phyloP scores from a whole-genome alignment of 139 green algal genomes.

The Chlorella vulgaris region DNA sequence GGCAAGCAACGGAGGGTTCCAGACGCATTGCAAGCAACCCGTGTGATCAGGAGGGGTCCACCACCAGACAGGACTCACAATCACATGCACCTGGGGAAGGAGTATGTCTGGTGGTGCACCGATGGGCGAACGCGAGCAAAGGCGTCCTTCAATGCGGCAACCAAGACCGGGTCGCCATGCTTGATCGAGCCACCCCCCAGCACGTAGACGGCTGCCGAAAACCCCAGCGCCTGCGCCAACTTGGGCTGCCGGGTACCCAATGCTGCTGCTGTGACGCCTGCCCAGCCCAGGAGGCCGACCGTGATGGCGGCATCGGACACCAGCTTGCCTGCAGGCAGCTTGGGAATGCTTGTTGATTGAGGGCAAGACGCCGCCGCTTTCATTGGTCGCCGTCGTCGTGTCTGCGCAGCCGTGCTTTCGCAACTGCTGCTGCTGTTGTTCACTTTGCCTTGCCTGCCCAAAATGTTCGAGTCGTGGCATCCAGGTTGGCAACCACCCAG shows the following conservation, averaged over 20 bases:
- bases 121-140: conserved; percentile 28
- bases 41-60: no score
- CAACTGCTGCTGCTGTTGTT: no score
- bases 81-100: conserved; percentile 50
- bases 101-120: conserved; percentile 35
- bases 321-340: conserved; percentile 14
- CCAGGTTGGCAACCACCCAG: not conserved
- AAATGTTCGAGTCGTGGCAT: not conserved
- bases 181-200: conserved; percentile 11
- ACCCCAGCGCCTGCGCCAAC: not conserved
- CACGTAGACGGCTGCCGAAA: not conserved
- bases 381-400: no score
- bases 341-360: not conserved
- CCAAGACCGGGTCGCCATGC: conserved; percentile 14
- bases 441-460: not conserved
- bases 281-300: conserved; percentile 12
- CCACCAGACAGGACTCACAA: no score
- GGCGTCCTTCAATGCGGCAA: conserved; percentile 26
- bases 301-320: conserved; percentile 26
- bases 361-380: no score
- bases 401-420: no score
- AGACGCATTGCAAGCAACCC: no score
- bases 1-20: no score
- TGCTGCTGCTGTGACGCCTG: not conserved
- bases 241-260: not conserved